Conservation (phyloP, 768 basidiomycete species). For the Zangia roseola region DNA sequence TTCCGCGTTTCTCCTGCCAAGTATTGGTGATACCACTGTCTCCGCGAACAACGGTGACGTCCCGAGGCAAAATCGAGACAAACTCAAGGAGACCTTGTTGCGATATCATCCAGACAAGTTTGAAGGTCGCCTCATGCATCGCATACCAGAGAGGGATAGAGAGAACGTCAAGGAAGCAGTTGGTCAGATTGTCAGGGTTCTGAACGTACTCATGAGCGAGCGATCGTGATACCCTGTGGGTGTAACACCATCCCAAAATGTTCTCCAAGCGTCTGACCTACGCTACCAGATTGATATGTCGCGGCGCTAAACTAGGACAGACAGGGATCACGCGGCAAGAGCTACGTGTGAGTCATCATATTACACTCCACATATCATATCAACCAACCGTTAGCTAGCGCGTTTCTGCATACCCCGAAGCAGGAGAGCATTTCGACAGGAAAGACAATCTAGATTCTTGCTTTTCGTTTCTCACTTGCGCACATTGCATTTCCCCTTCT, state of each 20-base stretch:
- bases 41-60: constrained; percentile 20
- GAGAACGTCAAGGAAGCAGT: constrained; percentile 57
- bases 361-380: too few relatives aligned
- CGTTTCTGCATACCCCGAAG: too few relatives aligned
- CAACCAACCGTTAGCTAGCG: too few relatives aligned
- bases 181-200: constrained; percentile 57
- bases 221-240: constrained; percentile 2
- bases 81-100: constrained; percentile 62
- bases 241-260: background rate
- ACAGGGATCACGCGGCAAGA: background rate
- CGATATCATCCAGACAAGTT: constrained; percentile 85
- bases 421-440: too few relatives aligned
- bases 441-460: too few relatives aligned
- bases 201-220: constrained; percentile 55
- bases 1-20: constrained; percentile 53
- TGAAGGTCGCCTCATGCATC: constrained; percentile 65
- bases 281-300: too few relatives aligned
- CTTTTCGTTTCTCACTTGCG: too few relatives aligned
- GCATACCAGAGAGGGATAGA: constrained; percentile 46
- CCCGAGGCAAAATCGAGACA: constrained; percentile 55
- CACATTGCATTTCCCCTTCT: too few relatives aligned
- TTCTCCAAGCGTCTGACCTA: background rate
- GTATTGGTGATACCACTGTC: background rate
- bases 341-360: background rate
- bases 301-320: too few relatives aligned